Base-by-base conservation (phyloP, 2,329 filamentous ascomycete genomes). In the Zasmidium citrigriseum region DNA sequence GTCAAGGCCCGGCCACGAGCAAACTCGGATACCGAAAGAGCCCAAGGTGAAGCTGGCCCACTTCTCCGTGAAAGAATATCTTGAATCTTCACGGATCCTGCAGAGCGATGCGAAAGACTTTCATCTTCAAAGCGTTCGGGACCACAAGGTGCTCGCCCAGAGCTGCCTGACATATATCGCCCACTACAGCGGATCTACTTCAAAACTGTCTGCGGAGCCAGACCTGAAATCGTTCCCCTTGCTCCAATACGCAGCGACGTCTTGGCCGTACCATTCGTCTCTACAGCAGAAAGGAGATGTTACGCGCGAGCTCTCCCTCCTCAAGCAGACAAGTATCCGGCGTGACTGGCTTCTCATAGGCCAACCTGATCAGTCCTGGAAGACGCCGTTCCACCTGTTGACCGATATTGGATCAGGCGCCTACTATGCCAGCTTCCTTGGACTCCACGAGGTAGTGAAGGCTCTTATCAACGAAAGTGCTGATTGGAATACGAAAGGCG, bases 61-160 rank as follows among this genome's bases (percentile, higher is more conserved):
- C 56, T 68, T 67, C 52, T 65, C 64, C 2, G 63, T 69, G 2
- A 60, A 67, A 44, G 63, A 69, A 38, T 68, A 69, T 49, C 58
- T 69, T 14, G 56, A 60, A 18, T 67, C 64, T 12, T 23, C 57
- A 16, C 59, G 62, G 3, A 62, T 64, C 29, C 21, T 56, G 9
- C 38, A 52, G 34, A 54, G 60, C 24, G 34, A 25, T 38, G 56
- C 57, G 1, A 24, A 27, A 11, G 29, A 57, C 22, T 65, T 65
- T 44, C 44, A 41, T 22, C 54, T 65, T 41, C 25, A 57, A 16
- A 48, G 21, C n/a, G 11, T 45, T 10, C 51, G 24, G n/a, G 61
- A 54, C 16, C 61, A 65, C 46, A 12, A 25, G 25, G 11, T 55
- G 7, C 29, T 65, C 16, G 24, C 47, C 4, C 54, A 63, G 41